Percentiles rank a stretch among this genome's conserved stretches.
Conservation (phyloP, 108 stramenopile genomes). For the Skeletonema grethae region DNA sequence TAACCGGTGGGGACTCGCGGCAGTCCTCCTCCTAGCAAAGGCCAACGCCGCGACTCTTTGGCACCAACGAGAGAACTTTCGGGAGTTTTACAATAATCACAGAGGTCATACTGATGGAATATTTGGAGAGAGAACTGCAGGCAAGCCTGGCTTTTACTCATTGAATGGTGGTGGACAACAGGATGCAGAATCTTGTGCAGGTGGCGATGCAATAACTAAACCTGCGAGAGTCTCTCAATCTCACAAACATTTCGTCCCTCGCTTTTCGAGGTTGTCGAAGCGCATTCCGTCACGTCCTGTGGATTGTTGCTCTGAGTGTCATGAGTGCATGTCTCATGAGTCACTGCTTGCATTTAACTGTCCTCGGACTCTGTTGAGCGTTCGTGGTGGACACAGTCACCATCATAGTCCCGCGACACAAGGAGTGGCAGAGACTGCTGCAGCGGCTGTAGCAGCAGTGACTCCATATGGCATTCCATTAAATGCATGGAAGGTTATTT, state of each 20-base stretch:
- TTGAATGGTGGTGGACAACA: constrained; percentile 2
- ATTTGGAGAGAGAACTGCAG: constrained; percentile 19
- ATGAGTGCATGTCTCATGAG: constrained; percentile 34
- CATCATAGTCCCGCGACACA: background rate
- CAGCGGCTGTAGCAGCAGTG: constrained; percentile 7
- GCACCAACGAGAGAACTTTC: constrained; percentile 40
- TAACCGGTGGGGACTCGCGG: constrained; percentile 18
- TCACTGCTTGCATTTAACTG: constrained; percentile 18
- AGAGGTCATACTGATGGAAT: constrained; percentile 8
- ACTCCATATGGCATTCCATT: constrained; percentile 74
- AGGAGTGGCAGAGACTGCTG: constrained; percentile 15
- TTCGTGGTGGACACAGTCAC: constrained; percentile 41
- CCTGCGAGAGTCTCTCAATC: background rate
- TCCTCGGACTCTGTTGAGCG: constrained; percentile 5
- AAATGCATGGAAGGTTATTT: constrained; percentile 88
- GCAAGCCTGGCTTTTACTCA: constrained; percentile 24
- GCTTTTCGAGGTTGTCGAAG: constrained; percentile 32
- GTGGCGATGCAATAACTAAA: background rate
- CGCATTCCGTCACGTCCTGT: constrained; percentile 25
- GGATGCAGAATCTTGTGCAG: background rate
- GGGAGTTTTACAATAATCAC: constrained; percentile 24
- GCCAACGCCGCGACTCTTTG: constrained; percentile 34
- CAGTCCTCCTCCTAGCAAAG: constrained; percentile 23
- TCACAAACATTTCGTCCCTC: constrained; percentile 22
- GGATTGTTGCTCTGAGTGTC: constrained; percentile 41